Evolutionary conservation across 108 stramenopile genomes (phyloP).

Genomic region (Nannochloropsis granulata): DNA sequence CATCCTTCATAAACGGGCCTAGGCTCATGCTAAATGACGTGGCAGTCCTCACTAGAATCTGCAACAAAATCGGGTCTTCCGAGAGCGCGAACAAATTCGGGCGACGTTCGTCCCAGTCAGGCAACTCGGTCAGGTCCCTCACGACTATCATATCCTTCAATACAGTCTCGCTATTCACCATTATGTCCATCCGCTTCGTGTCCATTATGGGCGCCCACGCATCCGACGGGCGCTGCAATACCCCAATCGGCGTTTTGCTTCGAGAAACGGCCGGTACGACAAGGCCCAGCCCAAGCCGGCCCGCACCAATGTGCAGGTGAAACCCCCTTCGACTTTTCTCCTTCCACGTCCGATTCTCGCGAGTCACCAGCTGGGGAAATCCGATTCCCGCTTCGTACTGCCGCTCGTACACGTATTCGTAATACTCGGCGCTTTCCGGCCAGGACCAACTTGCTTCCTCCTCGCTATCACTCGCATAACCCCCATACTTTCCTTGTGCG

Average conservation of each 20-base stretch:
- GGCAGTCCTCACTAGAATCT: neutral
- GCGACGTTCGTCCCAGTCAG: neutral
- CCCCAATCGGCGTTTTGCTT: neutral
- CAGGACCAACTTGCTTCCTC: neutral
- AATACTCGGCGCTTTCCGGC: neutral
- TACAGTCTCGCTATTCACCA: neutral
- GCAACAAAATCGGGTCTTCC: neutral
- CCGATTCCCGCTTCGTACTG: neutral
- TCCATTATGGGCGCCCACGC: conserved; percentile 8
- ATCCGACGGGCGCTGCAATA: conserved; percentile 12
- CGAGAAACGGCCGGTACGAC: conserved; percentile 11
- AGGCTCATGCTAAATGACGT: neutral
- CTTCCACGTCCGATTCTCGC: neutral
- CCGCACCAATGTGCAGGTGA: conserved; percentile 26
- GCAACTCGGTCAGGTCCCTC: neutral
- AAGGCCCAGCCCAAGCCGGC: conserved; percentile 19
- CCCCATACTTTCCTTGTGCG: neutral
- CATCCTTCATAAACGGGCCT: neutral
- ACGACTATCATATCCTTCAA: neutral
- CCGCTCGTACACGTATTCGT: neutral
- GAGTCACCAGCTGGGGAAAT: neutral
- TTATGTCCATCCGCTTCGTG: neutral
- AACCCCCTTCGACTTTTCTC: neutral
- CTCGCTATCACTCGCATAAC: neutral
- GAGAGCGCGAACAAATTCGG: neutral